phyloP scores from a whole-genome alignment of 176 grass and related monocot genomes.

The Eragrostis nindensis region DNA sequence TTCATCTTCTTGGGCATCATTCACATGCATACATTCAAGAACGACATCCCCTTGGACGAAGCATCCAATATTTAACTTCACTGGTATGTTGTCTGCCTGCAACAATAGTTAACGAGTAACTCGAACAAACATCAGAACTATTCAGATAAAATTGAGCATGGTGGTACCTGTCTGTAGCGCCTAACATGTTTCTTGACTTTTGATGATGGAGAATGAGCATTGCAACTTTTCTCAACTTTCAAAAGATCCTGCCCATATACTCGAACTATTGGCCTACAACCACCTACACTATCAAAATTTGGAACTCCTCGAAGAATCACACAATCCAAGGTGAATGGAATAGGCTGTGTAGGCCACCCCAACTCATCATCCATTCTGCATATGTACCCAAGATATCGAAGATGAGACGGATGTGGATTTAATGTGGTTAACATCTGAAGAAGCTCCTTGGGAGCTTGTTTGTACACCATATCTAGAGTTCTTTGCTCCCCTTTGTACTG shows the following conservation, averaged over 20 bases:
- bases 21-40: constrained; percentile 86
- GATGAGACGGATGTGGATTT: constrained; percentile 83
- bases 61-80: constrained; percentile 91
- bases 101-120: constrained; percentile 63
- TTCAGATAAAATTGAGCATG: constrained; percentile 14
- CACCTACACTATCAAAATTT: constrained; percentile 79
- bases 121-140: constrained; percentile 46
- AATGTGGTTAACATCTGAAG: constrained; percentile 70
- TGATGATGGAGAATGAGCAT: constrained; percentile 48
- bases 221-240: constrained; percentile 52
- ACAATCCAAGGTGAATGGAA: constrained; percentile 88
- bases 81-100: constrained; percentile 73
- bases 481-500: constrained; percentile 90
- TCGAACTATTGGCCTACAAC: constrained; percentile 76
- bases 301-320: constrained; percentile 84
- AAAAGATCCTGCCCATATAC: constrained; percentile 75
- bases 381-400: constrained; percentile 90
- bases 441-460: constrained; percentile 86
- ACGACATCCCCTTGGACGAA: constrained; percentile 88
- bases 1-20: constrained; percentile 55
- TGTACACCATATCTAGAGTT: constrained; percentile 95
- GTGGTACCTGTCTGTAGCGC: constrained; percentile 79
- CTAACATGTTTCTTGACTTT: constrained; percentile 77
- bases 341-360: constrained; percentile 56
- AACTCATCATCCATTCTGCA: constrained; percentile 59